phyloP scores from a whole-genome alignment of 2,329 filamentous ascomycete species.

The Onygenales sp. region DNA sequence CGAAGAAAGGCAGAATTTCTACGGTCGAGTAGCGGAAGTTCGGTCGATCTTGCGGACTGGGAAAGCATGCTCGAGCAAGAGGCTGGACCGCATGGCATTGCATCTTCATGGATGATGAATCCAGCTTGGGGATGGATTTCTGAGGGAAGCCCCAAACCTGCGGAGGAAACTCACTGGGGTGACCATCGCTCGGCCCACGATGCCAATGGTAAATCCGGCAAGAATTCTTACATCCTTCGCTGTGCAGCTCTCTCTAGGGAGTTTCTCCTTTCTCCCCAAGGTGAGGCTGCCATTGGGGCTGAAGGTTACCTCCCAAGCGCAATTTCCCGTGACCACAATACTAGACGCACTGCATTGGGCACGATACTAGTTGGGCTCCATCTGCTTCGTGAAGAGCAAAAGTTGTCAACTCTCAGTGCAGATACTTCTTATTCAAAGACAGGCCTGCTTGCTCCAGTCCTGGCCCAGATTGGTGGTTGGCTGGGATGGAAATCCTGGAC shows the following conservation, averaged over 20 bases:
- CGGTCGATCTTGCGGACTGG: constrained; percentile 37
- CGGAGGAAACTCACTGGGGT: constrained; percentile 8
- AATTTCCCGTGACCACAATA: constrained; percentile 42
- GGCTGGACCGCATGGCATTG: constrained; percentile 29
- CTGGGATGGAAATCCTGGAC: constrained; percentile 62
- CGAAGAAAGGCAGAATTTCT: constrained; percentile 35
- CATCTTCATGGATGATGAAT: constrained; percentile 44
- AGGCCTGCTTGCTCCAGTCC: constrained; percentile 56
- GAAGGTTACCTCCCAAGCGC: constrained; percentile 59
- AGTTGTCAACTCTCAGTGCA: constrained; percentile 57
- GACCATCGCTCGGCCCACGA: constrained; percentile 3
- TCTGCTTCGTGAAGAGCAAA: constrained; percentile 80
- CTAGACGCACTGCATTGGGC: constrained; percentile 54
- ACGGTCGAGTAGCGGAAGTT: constrained; percentile 41
- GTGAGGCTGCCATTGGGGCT: constrained; percentile 44
- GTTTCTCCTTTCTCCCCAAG: constrained; percentile 54
- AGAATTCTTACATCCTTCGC: constrained; percentile 34
- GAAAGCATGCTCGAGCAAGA: constrained; percentile 40
- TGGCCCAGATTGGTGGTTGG: constrained; percentile 77
- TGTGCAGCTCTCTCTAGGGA: constrained; percentile 51
- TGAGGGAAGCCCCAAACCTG: constrained; percentile 41
- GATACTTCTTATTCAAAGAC: constrained; percentile 37
- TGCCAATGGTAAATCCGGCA: constrained; percentile 18
- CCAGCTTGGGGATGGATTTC: constrained; percentile 63
- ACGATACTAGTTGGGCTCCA: constrained; percentile 68